phyloP scores from a whole-genome alignment of 345 rosid genomes.

The Pugionium cornutum region DNA sequence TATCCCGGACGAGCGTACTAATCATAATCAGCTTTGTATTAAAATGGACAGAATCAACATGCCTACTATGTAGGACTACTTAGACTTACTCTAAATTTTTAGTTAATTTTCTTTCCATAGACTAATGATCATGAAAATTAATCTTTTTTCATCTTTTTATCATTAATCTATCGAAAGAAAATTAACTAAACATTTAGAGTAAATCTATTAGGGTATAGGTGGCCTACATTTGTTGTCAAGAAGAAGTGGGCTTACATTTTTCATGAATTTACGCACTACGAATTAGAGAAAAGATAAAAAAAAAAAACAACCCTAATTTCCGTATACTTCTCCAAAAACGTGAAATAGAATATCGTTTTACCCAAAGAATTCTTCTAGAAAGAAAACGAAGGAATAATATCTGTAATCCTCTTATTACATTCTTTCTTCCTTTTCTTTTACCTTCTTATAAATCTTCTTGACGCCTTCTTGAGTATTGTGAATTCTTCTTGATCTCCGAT shows the following conservation, averaged over 20 bases:
- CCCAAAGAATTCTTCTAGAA: not conserved
- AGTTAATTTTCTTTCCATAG: too few species aligned
- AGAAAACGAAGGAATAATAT: not conserved
- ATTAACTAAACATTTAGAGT: too few species aligned
- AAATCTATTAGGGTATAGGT: not conserved
- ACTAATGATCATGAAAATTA: too few species aligned
- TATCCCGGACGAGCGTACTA: too few species aligned
- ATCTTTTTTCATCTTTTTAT: too few species aligned
- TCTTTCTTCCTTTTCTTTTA: not conserved
- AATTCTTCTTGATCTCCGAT: not conserved
- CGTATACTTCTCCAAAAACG: not conserved
- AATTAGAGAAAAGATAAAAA: not conserved
- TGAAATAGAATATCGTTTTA: conserved; percentile 3
- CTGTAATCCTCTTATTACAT: conserved; percentile 24
- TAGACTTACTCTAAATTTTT: too few species aligned
- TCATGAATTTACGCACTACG: conserved; percentile 9
- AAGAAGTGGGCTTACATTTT: not conserved
- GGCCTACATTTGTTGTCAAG: too few species aligned
- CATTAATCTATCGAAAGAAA: too few species aligned
- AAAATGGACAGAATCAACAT: too few species aligned
- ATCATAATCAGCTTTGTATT: too few species aligned
- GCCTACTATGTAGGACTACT: too few species aligned
- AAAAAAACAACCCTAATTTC: conserved; percentile 1
- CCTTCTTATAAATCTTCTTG: conserved; percentile 1
- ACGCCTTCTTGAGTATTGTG: not conserved